Base-by-base conservation (phyloP, 768 basidiomycete genomes). In the Tulasnella sp. region DNA sequence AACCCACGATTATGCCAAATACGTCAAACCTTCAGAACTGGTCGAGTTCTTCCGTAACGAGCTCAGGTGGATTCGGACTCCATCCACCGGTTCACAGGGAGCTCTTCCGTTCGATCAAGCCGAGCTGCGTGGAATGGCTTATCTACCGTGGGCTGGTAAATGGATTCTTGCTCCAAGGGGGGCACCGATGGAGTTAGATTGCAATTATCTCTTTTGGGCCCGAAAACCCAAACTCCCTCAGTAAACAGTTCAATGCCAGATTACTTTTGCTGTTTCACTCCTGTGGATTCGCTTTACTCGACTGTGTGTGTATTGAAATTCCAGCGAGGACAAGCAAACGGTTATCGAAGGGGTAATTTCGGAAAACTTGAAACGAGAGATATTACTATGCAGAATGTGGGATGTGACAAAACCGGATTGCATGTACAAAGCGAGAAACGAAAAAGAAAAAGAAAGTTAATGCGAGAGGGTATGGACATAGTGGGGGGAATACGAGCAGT, bases 1-100 rank as follows among this genome's bases (percentile, higher is more conserved):
- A 11, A 99, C 97, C 12, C 97, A 99, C 83, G 94, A 94, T 0
- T 91, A 93, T 82, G 87, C 89, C 58, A 99, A 99, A 83, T 99
- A 88, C 82, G 84, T 99, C 81, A 92, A 93, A 78, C 93, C 97
- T 4, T 85, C 86, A 1, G 97, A 99, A 81, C 88, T 99, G 14
- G 84, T 92, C 49, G 86, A 86, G 15, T 98, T 94, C 85, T 97
- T 99, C 84, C 86, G 88, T 70, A 83, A 85, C 31, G 89, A 91
- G 77, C 80, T 64, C 34, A 52, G 39, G 15, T 77, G 69, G 11
- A 68, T 80, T 38, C 67, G 29, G 93, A 84, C 31, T 82, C 86
- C 3, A 85, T 29, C 25, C 38, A 29, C 7, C 69, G n/a, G 64
- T 11, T 69, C 83, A 82, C 83, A 84, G 73, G 86, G 85, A 5